A percentile compares a stretch with the other conserved stretches of the same genome.
phyloP scores from a whole-genome alignment of 2,329 filamentous ascomycete species.

The Xylariaceae sp. region DNA sequence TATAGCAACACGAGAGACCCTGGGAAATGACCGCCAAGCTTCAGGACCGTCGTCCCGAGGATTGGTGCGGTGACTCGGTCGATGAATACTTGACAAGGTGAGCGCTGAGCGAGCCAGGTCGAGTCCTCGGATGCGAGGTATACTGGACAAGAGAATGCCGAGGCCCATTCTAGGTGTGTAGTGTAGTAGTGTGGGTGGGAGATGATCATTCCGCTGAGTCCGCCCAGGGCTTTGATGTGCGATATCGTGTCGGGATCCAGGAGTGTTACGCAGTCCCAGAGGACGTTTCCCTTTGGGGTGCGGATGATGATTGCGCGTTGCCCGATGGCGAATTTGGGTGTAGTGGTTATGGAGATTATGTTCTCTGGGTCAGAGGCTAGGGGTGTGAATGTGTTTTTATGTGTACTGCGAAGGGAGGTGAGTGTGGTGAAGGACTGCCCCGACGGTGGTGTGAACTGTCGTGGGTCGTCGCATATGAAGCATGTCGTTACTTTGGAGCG shows the following conservation, averaged over 20 bases:
- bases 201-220: constrained; percentile 68
- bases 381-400: constrained; percentile 53
- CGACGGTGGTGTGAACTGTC: constrained; percentile 62
- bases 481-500: constrained; percentile 50
- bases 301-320: constrained; percentile 68
- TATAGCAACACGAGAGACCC: constrained; percentile 67
- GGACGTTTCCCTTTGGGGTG: constrained; percentile 63
- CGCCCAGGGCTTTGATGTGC: constrained; percentile 57
- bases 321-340: constrained; percentile 66
- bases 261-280: constrained; percentile 75
- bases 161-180: constrained; percentile 70
- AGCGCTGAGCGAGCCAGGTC: constrained; percentile 55
- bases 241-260: constrained; percentile 62
- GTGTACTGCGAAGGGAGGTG: constrained; percentile 36
- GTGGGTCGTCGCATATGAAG: constrained; percentile 69
- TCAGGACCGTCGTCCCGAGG: constrained; percentile 46
- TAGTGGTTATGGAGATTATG: constrained; percentile 45
- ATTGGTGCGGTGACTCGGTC: constrained; percentile 38
- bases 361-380: constrained; percentile 27
- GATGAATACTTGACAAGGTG: constrained; percentile 45
- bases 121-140: constrained; percentile 64
- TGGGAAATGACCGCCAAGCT: constrained; percentile 75
- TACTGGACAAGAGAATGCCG: constrained; percentile 64
- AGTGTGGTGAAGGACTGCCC: constrained; percentile 67
- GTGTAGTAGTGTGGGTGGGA: constrained; percentile 81